A percentile compares a stretch with the other conserved stretches of the same genome.
phyloP scores from a whole-genome alignment of 129 eudicot genomes.

The Glebionis coronaria region DNA sequence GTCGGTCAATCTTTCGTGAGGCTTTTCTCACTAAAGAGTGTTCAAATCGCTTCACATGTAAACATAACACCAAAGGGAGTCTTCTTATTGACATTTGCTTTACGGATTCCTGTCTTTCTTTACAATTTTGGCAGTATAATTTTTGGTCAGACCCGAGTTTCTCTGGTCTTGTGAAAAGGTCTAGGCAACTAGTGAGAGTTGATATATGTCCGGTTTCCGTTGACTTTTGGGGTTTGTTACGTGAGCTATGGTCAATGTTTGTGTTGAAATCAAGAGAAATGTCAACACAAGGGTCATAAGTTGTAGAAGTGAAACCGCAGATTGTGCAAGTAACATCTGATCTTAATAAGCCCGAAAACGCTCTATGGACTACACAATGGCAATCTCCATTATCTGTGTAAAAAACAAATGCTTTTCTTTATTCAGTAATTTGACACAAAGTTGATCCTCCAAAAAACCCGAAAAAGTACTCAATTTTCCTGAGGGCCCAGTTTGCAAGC shows the following conservation, averaged over 20 bases:
- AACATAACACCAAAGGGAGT: constrained; percentile 57
- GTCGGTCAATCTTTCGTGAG: constrained; percentile 63
- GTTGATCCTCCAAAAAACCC: constrained; percentile 23
- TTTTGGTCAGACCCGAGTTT: constrained; percentile 69
- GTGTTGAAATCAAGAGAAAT: constrained; percentile 61
- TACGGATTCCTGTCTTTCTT: constrained; percentile 49
- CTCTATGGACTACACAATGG: constrained; percentile 69
- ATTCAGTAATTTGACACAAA: constrained; percentile 28
- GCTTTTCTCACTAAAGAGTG: constrained; percentile 52
- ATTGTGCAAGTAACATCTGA: constrained; percentile 71
- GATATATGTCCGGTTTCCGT: constrained; percentile 30
- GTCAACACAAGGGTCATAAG: constrained; percentile 71
- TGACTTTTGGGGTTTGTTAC: constrained; percentile 49
- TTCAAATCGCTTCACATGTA: constrained; percentile 69
- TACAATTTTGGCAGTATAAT: constrained; percentile 55
- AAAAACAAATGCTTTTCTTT: constrained; percentile 28
- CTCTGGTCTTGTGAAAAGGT: constrained; percentile 70
- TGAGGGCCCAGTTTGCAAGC: constrained; percentile 16
- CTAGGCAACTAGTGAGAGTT: constrained; percentile 57
- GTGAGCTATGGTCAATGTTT: constrained; percentile 19
- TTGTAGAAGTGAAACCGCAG: constrained; percentile 70
- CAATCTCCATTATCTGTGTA: constrained; percentile 61
- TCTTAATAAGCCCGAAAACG: constrained; percentile 63
- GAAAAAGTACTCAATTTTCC: constrained; percentile 8
- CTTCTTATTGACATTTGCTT: constrained; percentile 69